phyloP scores from a whole-genome alignment of 2,329 filamentous ascomycete genomes.

The Parasarocladium wereldwijsianum region DNA sequence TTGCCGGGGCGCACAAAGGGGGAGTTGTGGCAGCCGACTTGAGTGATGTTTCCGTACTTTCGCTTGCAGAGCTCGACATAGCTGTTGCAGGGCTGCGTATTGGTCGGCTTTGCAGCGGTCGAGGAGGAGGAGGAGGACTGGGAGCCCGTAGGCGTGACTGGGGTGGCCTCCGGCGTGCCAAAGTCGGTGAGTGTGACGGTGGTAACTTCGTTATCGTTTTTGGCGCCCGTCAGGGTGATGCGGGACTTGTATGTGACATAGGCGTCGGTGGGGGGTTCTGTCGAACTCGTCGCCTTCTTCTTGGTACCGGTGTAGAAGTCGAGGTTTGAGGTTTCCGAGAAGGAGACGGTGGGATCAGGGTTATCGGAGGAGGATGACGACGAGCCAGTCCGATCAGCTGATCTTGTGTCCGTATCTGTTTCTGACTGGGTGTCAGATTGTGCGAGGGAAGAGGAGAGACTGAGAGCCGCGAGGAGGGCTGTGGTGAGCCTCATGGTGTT shows the following conservation, averaged over 20 bases:
- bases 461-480: no score
- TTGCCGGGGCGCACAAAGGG: constrained; percentile 59
- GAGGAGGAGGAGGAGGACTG: constrained; percentile 1
- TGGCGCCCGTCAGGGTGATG: constrained; percentile 22
- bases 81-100: constrained; percentile 69
- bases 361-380: no score
- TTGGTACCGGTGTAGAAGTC: constrained; percentile 23
- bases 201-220: constrained; percentile 17
- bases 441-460: no score
- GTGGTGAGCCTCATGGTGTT: no score
- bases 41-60: constrained; percentile 69
- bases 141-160: constrained; percentile 28
- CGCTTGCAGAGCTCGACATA: constrained; percentile 62
- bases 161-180: constrained; percentile 14
- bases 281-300: constrained; percentile 12
- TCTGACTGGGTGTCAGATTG: no score
- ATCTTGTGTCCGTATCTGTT: no score
- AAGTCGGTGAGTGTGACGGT: constrained; percentile 28
- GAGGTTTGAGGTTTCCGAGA: constrained; percentile 17
- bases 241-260: constrained; percentile 29
- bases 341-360: no score
- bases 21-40: constrained; percentile 68
- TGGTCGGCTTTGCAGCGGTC: constrained; percentile 33
- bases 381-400: no score
- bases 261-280: constrained; percentile 25